Conservation (phyloP, 306 rosid genomes). For the Boehmeria nivea region DNA sequence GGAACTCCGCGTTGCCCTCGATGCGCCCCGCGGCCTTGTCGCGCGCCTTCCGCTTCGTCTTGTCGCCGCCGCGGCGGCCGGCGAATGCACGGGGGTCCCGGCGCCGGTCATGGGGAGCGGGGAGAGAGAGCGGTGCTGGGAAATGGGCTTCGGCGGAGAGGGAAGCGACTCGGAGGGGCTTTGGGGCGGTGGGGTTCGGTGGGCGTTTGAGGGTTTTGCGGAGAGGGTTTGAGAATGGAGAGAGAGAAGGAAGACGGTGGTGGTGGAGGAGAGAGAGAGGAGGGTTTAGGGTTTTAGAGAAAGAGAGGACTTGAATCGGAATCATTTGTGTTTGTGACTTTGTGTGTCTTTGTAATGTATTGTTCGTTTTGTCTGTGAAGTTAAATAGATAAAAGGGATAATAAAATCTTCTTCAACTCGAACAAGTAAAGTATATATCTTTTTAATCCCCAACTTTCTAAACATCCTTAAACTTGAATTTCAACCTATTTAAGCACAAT, state of each 20-base stretch:
- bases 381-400: too few relatives aligned
- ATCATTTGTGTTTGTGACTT: too few relatives aligned
- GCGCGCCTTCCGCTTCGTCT: constrained; percentile 55
- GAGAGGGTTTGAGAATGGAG: constrained; percentile 31
- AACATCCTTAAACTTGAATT: too few relatives aligned
- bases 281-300: constrained; percentile 46
- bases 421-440: too few relatives aligned
- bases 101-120: neutral
- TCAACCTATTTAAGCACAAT: too few relatives aligned
- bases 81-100: constrained; percentile 44
- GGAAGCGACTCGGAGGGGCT: constrained; percentile 9
- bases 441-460: too few relatives aligned
- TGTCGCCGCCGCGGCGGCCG: constrained; percentile 20
- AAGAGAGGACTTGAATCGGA: constrained; percentile 12
- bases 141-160: neutral
- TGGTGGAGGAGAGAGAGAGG: constrained; percentile 15
- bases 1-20: constrained; percentile 55
- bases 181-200: neutral
- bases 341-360: neutral
- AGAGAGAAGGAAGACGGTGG: constrained; percentile 18
- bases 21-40: constrained; percentile 36
- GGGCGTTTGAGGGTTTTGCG: constrained; percentile 12
- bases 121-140: too few relatives aligned
- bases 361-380: neutral
- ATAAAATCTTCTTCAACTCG: too few relatives aligned